phyloP scores from a whole-genome alignment of 345 rosid genomes.

The rapeseed (Brassica napus) region Da-Ae NC_063448.1:2357001-2357500 shows the following conservation, averaged over 20 bases:
- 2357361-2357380: slow-evolving; percentile 89
- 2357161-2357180: background rate
- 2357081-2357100: background rate
- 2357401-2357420: slow-evolving; percentile 87
- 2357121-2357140: slow-evolving; percentile 12
- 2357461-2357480: slow-evolving; percentile 68
- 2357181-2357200: slow-evolving; percentile 6
- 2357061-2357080: slow-evolving; percentile 15
- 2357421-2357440: slow-evolving; percentile 82
- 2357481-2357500: slow-evolving; percentile 67
- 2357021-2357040: background rate
- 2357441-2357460: slow-evolving; percentile 60
- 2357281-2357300: slow-evolving; percentile 78
- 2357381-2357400: slow-evolving; percentile 70
- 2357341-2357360: slow-evolving; percentile 72
- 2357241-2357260: slow-evolving; percentile 70
- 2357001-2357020: slow-evolving; percentile 24
- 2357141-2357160: background rate
- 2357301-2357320: slow-evolving; percentile 73
- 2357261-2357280: slow-evolving; percentile 73
- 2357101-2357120: background rate
- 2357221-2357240: slow-evolving; percentile 4
- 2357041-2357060: slow-evolving; percentile 6
- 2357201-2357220: background rate
- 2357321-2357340: slow-evolving; percentile 85